These are phyloP conservation scores for Geotrichum histeridarum DNA, from an alignment of 1,139 yeast genomes.

Conservation along the genomic window DNA sequence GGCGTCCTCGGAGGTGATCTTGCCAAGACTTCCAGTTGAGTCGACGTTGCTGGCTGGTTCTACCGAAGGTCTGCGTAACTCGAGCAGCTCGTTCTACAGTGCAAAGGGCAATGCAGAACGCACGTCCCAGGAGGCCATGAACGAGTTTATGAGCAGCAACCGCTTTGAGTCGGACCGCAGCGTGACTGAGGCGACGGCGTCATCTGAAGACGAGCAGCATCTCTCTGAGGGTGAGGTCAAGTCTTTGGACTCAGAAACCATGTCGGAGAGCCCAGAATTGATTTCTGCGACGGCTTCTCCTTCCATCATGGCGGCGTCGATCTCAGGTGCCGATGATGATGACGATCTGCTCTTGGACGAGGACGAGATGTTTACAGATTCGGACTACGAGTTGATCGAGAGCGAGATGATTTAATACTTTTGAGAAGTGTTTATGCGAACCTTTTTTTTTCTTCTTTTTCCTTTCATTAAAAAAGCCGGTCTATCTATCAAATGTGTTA, in stretches of 20 bases:
- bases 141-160: slow-evolving; percentile 11
- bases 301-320: slow-evolving; percentile 7
- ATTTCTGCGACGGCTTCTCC: slow-evolving; percentile 10
- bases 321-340: slow-evolving; percentile 8
- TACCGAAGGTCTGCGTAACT: background rate
- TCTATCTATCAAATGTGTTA: background rate
- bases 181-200: background rate
- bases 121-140: slow-evolving; percentile 10
- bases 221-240: background rate
- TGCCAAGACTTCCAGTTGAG: slow-evolving; percentile 27
- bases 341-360: background rate
- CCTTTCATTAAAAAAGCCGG: background rate
- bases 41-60: slow-evolving; percentile 14
- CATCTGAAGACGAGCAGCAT: slow-evolving; percentile 2
- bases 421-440: background rate
- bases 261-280: background rate
- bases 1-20: slow-evolving; percentile 24
- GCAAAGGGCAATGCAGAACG: background rate
- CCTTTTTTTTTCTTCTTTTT: background rate
- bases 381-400: slow-evolving; percentile 12
- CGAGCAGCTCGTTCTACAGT: slow-evolving; percentile 2
- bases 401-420: background rate
- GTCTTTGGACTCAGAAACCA: background rate
- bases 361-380: slow-evolving; percentile 16
- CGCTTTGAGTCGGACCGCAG: background rate